phyloP scores from a whole-genome alignment of 768 basidiomycete genomes.

The Russula earlei region DNA sequence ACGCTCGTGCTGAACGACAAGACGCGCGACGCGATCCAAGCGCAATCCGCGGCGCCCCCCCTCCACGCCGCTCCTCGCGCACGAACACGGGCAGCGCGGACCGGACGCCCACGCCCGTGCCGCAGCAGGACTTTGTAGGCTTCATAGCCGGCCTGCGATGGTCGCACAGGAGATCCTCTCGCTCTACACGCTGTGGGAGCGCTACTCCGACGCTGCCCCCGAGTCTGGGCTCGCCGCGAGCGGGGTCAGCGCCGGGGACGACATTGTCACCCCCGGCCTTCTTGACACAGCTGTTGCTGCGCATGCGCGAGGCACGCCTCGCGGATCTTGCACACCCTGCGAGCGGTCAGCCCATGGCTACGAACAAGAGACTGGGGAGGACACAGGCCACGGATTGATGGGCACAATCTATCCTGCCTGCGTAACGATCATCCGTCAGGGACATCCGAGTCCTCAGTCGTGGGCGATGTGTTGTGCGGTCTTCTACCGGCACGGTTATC shows the following conservation, averaged over 20 bases:
- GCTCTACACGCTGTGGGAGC: constrained; percentile 83
- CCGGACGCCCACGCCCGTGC: constrained; percentile 21
- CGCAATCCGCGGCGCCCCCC: constrained; percentile 25
- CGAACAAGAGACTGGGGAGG: constrained; percentile 69
- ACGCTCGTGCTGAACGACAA: constrained; percentile 67
- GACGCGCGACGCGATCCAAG: constrained; percentile 36
- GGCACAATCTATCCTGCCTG: no score
- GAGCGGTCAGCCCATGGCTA: constrained; percentile 40
- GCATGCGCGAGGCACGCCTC: constrained; percentile 59
- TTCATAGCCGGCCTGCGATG: constrained; percentile 79
- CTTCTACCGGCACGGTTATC: no score
- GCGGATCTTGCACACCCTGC: constrained; percentile 45
- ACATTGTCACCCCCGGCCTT: constrained; percentile 47
- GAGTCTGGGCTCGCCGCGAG: constrained; percentile 18
- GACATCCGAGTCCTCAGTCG: no score
- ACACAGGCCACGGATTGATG: constrained; percentile 50
- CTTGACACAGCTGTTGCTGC: constrained; percentile 45
- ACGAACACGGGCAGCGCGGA: constrained; percentile 29
- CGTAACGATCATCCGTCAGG: no score
- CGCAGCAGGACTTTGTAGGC: constrained; percentile 53
- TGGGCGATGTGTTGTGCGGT: no score
- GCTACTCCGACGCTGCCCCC: constrained; percentile 58
- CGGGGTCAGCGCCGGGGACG: constrained; percentile 21
- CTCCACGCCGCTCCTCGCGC: constrained; percentile 49
- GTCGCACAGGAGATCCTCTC: constrained; percentile 88